Evolutionary conservation across 2,329 filamentous ascomycete genomes (phyloP), one percentile per base, ranked within the genome.

Genomic region (Hypomyces rosellus): DNA sequence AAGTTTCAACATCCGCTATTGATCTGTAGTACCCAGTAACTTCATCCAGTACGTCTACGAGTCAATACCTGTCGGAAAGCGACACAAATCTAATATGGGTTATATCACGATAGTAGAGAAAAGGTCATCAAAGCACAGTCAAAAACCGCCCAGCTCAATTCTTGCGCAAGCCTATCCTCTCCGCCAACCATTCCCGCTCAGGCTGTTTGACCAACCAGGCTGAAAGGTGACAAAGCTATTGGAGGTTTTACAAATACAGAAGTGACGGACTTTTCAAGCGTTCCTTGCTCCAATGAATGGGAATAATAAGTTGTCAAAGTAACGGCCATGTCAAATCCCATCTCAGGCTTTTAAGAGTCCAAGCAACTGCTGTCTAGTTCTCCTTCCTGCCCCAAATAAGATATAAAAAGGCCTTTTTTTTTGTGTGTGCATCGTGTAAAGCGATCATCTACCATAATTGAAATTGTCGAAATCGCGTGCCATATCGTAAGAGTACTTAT

Each of bases 401-500:
- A 57, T 61, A 54, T 53, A 59, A 55, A 56, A 51, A 53, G 55
- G 56, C 61, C 57, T 52, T 51, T 60, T 15, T 30, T 40, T 40
- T 15, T n/a, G n/a, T n/a, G n/a, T 20, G 38, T 56, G 53, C 57
- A 61, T 62, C 58, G 57, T 59, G 37, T 58, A 25, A 55, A 63
- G 64, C 59, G 55, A 64, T 55, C 61, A 62, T 65, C 58, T 66
- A 64, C 63, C 61, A 58, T 69, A 69, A 65, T 60, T 65, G 58
- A 68, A 67, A 61, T 68, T 61, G 62, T 68, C 61, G 55, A 64
- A 69, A 64, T 66, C 64, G 65, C 63, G 59, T 68, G 62, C 63
- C 66, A 68, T 65, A 67, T 68, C 64, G 60, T 69, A 65, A 69
- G 56, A 61, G 58, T 64, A 57, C 58, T 67, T 62, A 60, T 64